Conservation (phyloP, 306 rosid genomes). For the Castanospermum australe region DNA sequence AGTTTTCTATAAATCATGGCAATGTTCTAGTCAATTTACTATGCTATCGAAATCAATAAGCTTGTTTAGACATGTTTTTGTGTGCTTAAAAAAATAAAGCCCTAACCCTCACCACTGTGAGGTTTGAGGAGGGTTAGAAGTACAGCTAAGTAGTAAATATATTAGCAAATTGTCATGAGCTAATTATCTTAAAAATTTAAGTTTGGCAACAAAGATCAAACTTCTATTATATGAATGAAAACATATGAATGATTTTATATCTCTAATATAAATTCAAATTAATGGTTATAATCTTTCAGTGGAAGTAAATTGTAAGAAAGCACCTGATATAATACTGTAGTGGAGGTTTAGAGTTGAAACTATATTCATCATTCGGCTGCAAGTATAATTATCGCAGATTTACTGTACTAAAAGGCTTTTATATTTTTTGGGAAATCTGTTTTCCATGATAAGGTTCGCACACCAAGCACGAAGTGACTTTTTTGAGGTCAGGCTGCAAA, state of each 20-base stretch:
- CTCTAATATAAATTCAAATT: no score
- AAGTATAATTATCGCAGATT: background rate
- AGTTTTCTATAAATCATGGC: conserved; percentile 8
- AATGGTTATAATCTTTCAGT: background rate
- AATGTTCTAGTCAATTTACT: conserved; percentile 12
- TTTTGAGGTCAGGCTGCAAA: background rate
- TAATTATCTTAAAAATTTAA: no score
- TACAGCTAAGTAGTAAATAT: no score
- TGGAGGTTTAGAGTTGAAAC: background rate
- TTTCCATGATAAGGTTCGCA: no score
- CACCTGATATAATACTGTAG: background rate
- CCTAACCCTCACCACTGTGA: no score
- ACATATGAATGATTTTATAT: no score
- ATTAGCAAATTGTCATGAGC: no score
- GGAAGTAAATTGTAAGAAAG: background rate
- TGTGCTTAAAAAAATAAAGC: no score
- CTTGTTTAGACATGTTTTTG: background rate
- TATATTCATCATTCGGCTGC: background rate
- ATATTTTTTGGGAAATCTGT: background rate
- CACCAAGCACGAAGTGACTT: background rate
- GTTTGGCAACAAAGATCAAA: no score
- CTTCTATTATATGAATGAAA: no score
- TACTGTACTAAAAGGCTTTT: background rate
- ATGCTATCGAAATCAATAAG: conserved; percentile 3
- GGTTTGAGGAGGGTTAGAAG: no score